phyloP scores from a whole-genome alignment of 805 yeast genomes.

The Debaryomyces maramus region DNA sequence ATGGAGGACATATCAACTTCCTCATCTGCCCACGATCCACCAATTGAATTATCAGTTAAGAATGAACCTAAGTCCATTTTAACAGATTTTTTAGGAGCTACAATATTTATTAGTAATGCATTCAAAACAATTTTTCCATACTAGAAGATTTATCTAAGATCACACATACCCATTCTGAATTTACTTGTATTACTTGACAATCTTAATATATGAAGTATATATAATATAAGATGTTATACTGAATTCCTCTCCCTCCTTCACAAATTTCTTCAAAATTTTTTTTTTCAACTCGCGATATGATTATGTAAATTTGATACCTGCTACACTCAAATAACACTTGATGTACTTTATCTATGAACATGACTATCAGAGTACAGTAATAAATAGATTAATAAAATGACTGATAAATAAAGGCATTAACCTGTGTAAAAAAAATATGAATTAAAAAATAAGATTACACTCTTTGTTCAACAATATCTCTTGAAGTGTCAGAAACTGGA shows the following conservation, averaged over 20 bases:
- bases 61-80: conserved; percentile 88
- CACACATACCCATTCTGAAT: conserved; percentile 12
- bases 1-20: conserved; percentile 69
- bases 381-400: too few species aligned
- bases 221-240: not conserved
- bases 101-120: conserved; percentile 20
- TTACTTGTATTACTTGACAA: not conserved
- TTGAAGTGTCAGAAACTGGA: conserved; percentile 7
- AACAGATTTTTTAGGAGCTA: conserved; percentile 55
- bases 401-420: too few species aligned
- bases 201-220: not conserved
- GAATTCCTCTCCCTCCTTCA: not conserved
- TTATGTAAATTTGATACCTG: conserved; percentile 3
- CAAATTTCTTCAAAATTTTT: conserved; percentile 1
- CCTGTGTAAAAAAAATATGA: not conserved
- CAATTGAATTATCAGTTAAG: conserved; percentile 72
- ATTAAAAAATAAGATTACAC: conserved; percentile 11
- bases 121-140: not conserved
- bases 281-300: conserved; percentile 1
- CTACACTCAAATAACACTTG: too few species aligned
- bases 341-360: too few species aligned
- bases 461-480: conserved; percentile 23
- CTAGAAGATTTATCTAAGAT: not conserved
- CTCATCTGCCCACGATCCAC: conserved; percentile 86
- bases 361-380: too few species aligned